Evolutionary conservation across 2,329 filamentous ascomycete genomes (phyloP).

Genomic region (Dryadomyces quercivorus): DNA sequence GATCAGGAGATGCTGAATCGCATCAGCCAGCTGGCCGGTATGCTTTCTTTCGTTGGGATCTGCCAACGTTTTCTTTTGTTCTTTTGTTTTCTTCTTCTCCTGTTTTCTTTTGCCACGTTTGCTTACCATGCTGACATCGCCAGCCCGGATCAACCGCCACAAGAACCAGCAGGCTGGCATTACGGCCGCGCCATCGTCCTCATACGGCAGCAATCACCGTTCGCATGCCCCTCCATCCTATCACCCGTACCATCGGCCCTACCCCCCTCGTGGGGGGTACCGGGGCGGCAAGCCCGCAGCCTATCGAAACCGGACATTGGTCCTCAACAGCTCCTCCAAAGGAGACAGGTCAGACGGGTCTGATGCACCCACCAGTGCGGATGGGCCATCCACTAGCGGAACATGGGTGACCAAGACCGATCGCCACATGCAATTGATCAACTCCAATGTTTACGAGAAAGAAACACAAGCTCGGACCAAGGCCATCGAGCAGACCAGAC

Average conservation of each 20-base stretch:
- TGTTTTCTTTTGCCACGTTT: background rate
- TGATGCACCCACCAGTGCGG: conserved; percentile 14
- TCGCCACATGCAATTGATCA: conserved; percentile 73
- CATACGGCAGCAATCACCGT: conserved; percentile 9
- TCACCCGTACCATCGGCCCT: conserved; percentile 18
- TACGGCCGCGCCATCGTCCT: conserved; percentile 13
- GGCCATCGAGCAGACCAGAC: conserved; percentile 58
- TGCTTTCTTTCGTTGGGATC: conserved; percentile 9
- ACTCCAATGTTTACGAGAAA: conserved; percentile 65
- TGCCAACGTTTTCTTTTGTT: background rate
- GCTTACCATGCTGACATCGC: background rate
- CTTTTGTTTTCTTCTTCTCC: conserved; percentile 1
- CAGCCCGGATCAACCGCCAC: conserved; percentile 70
- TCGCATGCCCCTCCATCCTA: conserved; percentile 9
- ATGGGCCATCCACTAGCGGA: background rate
- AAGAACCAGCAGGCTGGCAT: conserved; percentile 48
- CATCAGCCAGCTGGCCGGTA: conserved; percentile 40
- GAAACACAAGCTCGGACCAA: conserved; percentile 55
- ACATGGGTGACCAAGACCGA: conserved; percentile 63
- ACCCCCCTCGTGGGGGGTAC: conserved; percentile 16
- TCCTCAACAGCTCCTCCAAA: conserved; percentile 39
- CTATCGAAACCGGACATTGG: conserved; percentile 42
- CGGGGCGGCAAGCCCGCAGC: conserved; percentile 23
- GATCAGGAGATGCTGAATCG: conserved; percentile 40
- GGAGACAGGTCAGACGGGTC: conserved; percentile 16